Evolutionary conservation across 2,329 filamentous ascomycete genomes (phyloP).

Genomic region (Madurella mycetomatis): DNA sequence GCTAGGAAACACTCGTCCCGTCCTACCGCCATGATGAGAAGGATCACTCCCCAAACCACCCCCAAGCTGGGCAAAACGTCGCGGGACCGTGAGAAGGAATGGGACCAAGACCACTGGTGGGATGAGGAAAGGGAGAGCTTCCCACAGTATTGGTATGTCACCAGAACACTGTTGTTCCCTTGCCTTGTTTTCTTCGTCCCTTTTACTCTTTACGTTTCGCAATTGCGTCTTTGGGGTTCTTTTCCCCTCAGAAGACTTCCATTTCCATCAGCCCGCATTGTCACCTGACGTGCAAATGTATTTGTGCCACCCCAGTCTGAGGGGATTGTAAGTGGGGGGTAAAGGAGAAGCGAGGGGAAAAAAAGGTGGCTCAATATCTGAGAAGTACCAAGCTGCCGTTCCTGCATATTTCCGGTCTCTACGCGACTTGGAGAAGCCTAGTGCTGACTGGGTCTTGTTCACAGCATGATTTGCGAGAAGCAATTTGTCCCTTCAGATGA

Average conservation of each 20-base stretch:
- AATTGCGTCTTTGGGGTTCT: constrained; percentile 4
- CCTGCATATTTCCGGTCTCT: constrained; percentile 28
- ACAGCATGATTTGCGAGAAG: constrained; percentile 63
- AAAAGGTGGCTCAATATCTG: constrained; percentile 7
- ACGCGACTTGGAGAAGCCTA: constrained; percentile 10
- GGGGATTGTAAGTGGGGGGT: background rate
- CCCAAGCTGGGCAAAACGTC: constrained; percentile 50
- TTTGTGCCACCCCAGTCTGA: constrained; percentile 19
- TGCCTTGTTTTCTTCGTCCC: constrained; percentile 16
- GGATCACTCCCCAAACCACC: constrained; percentile 35
- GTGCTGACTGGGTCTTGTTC: constrained; percentile 28
- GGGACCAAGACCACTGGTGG: constrained; percentile 45
- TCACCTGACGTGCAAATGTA: constrained; percentile 31
- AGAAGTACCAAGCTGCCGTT: constrained; percentile 24
- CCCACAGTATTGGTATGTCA: constrained; percentile 59
- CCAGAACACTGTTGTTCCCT: constrained; percentile 14
- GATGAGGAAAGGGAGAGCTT: constrained; percentile 60
- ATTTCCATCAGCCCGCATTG: constrained; percentile 28
- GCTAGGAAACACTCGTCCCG: constrained; percentile 39
- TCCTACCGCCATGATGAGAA: constrained; percentile 42
- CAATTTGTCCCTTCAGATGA: constrained; percentile 58
- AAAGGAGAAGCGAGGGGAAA: constrained; percentile 15
- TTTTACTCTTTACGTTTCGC: constrained; percentile 18
- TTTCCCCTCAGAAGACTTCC: constrained; percentile 21
- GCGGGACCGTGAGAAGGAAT: constrained; percentile 48